phyloP scores from a whole-genome alignment of 176 grass and related monocot genomes.

The Thinopyrum elongatum region DNA sequence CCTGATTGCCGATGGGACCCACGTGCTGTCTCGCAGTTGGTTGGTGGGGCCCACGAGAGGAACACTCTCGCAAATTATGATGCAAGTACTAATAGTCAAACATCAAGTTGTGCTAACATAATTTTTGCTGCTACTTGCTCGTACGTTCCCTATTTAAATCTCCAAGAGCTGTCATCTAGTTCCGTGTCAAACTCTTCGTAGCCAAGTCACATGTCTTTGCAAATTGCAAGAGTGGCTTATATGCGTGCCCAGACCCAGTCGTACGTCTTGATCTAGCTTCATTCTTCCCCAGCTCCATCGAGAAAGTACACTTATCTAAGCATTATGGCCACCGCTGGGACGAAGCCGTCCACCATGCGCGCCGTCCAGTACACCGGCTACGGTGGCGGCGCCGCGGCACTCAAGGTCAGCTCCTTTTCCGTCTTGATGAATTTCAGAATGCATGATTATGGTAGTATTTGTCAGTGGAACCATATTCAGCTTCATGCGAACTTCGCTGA shows the following conservation, averaged over 20 bases:
- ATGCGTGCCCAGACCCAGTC: neutral
- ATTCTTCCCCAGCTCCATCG: neutral
- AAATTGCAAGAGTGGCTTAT: neutral
- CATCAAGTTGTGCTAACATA: neutral
- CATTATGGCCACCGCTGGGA: neutral
- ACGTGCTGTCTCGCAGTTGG: too few species aligned
- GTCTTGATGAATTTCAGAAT: neutral
- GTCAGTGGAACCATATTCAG: too few species aligned
- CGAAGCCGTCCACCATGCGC: slow-evolving; percentile 25
- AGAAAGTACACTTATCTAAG: neutral
- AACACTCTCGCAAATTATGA: too few species aligned
- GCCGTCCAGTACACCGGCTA: slow-evolving; percentile 49
- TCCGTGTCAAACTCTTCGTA: neutral
- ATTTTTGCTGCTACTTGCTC: too few species aligned
- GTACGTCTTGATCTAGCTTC: neutral
- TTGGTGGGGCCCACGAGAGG: too few species aligned
- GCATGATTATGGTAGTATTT: neutral
- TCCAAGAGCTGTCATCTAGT: neutral
- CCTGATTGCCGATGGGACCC: too few species aligned
- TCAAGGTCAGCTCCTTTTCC: slow-evolving; percentile 28
- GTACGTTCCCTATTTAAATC: neutral
- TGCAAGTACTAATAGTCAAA: neutral
- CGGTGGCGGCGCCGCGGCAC: slow-evolving; percentile 36
- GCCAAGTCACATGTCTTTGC: neutral
- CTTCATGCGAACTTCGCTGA: too few species aligned